phyloP scores from a whole-genome alignment of 2,329 filamentous ascomycete species.

The Graphilbum fragrans region DNA sequence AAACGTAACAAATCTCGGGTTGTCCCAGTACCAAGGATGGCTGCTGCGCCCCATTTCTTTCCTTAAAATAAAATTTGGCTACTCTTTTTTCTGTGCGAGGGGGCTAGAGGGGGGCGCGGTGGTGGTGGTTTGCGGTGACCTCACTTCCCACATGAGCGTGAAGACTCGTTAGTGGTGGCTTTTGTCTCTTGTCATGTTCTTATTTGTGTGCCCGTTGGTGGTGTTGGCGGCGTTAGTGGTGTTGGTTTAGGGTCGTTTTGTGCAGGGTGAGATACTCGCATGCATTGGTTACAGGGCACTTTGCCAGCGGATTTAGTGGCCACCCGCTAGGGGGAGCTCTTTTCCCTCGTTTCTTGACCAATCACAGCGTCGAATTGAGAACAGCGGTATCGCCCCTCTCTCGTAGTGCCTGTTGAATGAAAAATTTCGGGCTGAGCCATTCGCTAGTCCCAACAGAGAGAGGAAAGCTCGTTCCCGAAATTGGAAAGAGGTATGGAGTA shows the following conservation, averaged over 20 bases:
- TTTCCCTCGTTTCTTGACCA: neutral
- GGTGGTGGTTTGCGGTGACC: too few relatives aligned
- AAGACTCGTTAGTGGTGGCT: too few relatives aligned
- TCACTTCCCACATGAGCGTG: too few relatives aligned
- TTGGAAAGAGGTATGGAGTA: neutral
- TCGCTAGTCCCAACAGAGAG: neutral
- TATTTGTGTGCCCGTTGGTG: too few relatives aligned
- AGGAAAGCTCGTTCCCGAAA: neutral
- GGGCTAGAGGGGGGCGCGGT: too few relatives aligned
- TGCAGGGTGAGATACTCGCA: too few relatives aligned
- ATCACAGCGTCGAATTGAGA: neutral
- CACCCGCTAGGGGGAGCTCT: too few relatives aligned
- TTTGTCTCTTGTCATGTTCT: too few relatives aligned
- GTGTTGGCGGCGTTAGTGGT: neutral
- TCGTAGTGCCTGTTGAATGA: neutral
- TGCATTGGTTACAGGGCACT: neutral
- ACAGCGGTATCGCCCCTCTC: neutral
- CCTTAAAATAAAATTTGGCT: conserved; percentile 8
- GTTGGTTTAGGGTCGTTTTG: too few relatives aligned
- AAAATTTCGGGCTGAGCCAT: neutral
- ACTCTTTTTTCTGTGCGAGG: too few relatives aligned
- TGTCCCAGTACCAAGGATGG: conserved; percentile 4
- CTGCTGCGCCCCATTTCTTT: conserved; percentile 7
- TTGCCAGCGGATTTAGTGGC: neutral
- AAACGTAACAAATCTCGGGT: too few relatives aligned